Conservation (phyloP, 306 rosid genomes). For the Dicorynia guianensis region DNA sequence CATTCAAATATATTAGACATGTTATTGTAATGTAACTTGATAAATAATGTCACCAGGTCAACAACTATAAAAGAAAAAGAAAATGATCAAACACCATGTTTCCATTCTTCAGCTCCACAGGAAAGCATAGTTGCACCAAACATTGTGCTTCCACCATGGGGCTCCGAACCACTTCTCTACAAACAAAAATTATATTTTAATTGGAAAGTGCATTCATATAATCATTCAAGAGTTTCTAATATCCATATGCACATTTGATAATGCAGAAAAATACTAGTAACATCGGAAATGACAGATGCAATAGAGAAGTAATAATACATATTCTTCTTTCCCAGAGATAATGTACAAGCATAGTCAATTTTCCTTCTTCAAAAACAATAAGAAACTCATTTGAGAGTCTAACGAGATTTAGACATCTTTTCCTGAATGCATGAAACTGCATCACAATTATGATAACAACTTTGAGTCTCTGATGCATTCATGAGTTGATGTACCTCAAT, state of each 20-base stretch:
- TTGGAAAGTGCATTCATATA: slow-evolving; percentile 46
- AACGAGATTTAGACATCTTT: slow-evolving; percentile 17
- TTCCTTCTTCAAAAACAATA: background rate
- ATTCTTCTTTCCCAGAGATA: slow-evolving; percentile 30
- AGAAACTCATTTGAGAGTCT: slow-evolving; percentile 16
- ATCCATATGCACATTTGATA: slow-evolving; percentile 25
- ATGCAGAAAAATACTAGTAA: slow-evolving; percentile 24
- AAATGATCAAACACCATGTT: slow-evolving; percentile 64
- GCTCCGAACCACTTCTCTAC: slow-evolving; percentile 88
- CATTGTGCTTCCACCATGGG: slow-evolving; percentile 99
- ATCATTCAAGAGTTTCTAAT: slow-evolving; percentile 30
- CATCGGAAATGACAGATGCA: slow-evolving; percentile 33
- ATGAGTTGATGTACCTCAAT: slow-evolving; percentile 57
- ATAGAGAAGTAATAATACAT: slow-evolving; percentile 32
- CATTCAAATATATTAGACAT: slow-evolving; percentile 25
- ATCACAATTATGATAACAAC: slow-evolving; percentile 14
- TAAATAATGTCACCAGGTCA: slow-evolving; percentile 27
- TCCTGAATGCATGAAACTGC: slow-evolving; percentile 10
- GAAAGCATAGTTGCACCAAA: slow-evolving; percentile 92
- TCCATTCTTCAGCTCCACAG: slow-evolving; percentile 86
- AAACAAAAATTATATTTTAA: slow-evolving; percentile 44
- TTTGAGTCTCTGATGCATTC: slow-evolving; percentile 33
- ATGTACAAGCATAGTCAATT: slow-evolving; percentile 4
- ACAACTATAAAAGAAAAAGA: slow-evolving; percentile 18
- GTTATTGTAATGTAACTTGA: slow-evolving; percentile 19